Base-by-base conservation (phyloP, 2,329 filamentous ascomycete genomes). In the Aspergillus novoparasiticus region DNA sequence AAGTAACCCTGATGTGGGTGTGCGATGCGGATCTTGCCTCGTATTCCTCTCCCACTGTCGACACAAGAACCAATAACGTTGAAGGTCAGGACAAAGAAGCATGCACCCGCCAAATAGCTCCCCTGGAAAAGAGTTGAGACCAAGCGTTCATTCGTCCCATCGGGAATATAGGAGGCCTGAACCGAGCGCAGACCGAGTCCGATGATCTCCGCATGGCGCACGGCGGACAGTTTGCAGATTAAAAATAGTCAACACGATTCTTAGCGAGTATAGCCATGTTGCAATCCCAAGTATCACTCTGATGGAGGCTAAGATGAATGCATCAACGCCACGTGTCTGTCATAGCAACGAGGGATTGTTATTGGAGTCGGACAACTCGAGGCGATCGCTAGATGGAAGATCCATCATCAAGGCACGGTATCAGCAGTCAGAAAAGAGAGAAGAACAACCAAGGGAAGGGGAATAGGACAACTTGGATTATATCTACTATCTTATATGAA, bases 341-440 rank as follows among this genome's bases (percentile, higher is more conserved):
- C 57, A 53, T 14, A 75, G 78, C 23, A 77, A 23, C 68, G 77
- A 19, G 58, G 60, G 4, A 65, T 75, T 9, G 79, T 79, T 64
- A 76, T 79, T n/a, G 79, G 80, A 11, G 80, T 80, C 3, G 79
- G 80, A 82, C 79, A 2, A 82, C 80, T 63, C 78, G 80, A 59
- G n/a, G 21, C 39, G n/a, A 12, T 21, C 8, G 43, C 26, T 28
- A 6, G 26, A 28, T 28, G 26, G 26, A 28, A 28, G 26, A 28
- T 28, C 26, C 26, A 28, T 6, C 26, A 28, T 28, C 26, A 28
- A 28, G 26, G 26, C 26, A 28, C 26, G 26, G 5, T 6, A 28
- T 28, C 26, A 28, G 26, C 26, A 8, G 6, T 6, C 26, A 28
- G 26, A 28, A 28, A 28, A 28, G 6, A 28, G 23, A 23, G 23